Conservation (phyloP, 2,329 filamentous ascomycete species). For the Zymoseptoria crescenta region DNA sequence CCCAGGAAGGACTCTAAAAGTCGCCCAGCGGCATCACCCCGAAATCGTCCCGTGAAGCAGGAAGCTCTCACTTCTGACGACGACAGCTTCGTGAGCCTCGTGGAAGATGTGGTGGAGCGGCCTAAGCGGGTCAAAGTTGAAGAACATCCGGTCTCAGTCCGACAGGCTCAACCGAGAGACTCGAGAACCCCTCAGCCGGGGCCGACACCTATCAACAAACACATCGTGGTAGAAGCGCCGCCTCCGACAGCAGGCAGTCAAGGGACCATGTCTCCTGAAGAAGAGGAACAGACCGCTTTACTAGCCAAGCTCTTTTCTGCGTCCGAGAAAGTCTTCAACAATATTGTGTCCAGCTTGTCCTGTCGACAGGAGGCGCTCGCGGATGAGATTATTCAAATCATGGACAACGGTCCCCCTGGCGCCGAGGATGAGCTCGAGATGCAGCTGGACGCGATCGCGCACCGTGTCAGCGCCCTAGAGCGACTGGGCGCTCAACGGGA, state of each 20-base stretch:
- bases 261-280: slow-evolving; percentile 2
- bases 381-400: slow-evolving; percentile 15
- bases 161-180: not conserved
- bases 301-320: slow-evolving; percentile 17
- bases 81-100: not conserved
- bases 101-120: not conserved
- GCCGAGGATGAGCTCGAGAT: slow-evolving; percentile 7
- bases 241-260: slow-evolving; percentile 11
- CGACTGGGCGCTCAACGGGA: slow-evolving; percentile 13
- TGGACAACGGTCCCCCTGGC: slow-evolving; percentile 17
- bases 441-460: slow-evolving; percentile 16
- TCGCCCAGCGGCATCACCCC: not conserved
- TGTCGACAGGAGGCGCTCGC: slow-evolving; percentile 13
- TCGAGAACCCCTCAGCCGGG: not conserved
- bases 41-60: slow-evolving; percentile 7
- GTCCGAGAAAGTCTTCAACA: slow-evolving; percentile 13
- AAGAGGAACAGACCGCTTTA: slow-evolving; percentile 4
- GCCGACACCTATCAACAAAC: not conserved
- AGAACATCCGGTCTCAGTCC: not conserved
- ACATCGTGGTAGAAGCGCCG: slow-evolving; percentile 1
- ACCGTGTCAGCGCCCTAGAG: slow-evolving; percentile 11
- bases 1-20: not conserved
- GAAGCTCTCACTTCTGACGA: not conserved
- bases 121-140: not conserved
- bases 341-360: slow-evolving; percentile 10